phyloP scores from a whole-genome alignment of 176 grass and related monocot genomes.

The Aegilops tauschii region DNA sequence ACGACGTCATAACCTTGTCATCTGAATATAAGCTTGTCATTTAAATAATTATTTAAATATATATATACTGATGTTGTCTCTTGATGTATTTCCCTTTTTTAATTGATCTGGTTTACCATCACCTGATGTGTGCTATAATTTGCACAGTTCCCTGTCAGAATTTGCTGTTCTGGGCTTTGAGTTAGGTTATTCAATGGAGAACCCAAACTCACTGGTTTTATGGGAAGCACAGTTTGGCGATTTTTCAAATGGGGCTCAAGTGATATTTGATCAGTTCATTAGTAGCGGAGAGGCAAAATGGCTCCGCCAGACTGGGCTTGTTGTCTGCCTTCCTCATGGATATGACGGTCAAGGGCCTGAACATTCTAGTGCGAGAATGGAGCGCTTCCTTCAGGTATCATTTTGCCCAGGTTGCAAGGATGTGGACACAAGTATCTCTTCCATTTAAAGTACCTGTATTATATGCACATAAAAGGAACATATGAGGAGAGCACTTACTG shows the following conservation, averaged over 20 bases:
- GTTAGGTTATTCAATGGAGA: slow-evolving; percentile 97
- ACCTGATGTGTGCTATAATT: slow-evolving; percentile 22
- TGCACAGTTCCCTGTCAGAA: slow-evolving; percentile 94
- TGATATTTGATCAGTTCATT: slow-evolving; percentile 99
- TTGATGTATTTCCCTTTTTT: background rate
- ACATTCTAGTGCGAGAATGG: slow-evolving; percentile 92
- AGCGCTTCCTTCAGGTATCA: slow-evolving; percentile 96
- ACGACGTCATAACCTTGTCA: background rate
- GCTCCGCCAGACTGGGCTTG: slow-evolving; percentile 87
- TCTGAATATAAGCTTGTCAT: background rate
- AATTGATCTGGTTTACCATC: slow-evolving; percentile 14
- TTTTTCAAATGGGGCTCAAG: slow-evolving; percentile 97
- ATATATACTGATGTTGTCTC: background rate
- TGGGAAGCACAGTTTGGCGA: slow-evolving; percentile 99
- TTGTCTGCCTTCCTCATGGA: slow-evolving; percentile 86
- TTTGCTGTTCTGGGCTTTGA: slow-evolving; percentile 99
- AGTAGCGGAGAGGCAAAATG: slow-evolving; percentile 98
- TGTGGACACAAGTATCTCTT: background rate
- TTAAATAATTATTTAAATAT: background rate
- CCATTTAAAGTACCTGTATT: background rate
- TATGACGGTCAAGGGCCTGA: slow-evolving; percentile 99
- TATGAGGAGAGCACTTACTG: background rate
- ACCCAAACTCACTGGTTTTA: slow-evolving; percentile 84
- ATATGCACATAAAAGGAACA: slow-evolving; percentile 7
- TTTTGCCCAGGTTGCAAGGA: background rate